Evolutionary conservation across 2,329 filamentous ascomycete genomes (phyloP).

Genomic region (Davidsoniella eucalypti): DNA sequence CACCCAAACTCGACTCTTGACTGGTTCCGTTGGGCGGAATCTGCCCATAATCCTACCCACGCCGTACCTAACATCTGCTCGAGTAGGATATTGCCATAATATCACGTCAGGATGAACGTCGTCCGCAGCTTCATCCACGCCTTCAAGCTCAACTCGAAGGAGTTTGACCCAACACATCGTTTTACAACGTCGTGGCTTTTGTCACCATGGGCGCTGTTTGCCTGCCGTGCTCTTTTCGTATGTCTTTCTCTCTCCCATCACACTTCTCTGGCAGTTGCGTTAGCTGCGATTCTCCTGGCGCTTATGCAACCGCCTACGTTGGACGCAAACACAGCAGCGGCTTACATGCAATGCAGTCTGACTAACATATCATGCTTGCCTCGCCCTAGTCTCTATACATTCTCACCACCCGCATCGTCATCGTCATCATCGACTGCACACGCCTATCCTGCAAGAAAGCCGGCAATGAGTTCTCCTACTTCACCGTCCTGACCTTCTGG

Average conservation of each 20-base stretch:
- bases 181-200: slow-evolving; percentile 73
- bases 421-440: slow-evolving; percentile 47
- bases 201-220: slow-evolving; percentile 45
- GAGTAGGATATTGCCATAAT: neutral
- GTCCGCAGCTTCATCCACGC: slow-evolving; percentile 11
- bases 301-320: neutral
- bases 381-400: slow-evolving; percentile 43
- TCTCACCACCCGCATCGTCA: slow-evolving; percentile 52
- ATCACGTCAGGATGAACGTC: neutral
- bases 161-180: slow-evolving; percentile 42
- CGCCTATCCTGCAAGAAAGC: slow-evolving; percentile 29
- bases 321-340: neutral
- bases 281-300: too few relatives aligned
- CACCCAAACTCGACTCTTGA: too few relatives aligned
- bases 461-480: slow-evolving; percentile 55
- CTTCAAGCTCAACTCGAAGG: slow-evolving; percentile 25
- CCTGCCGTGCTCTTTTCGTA: slow-evolving; percentile 37
- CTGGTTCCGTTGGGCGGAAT: too few relatives aligned
- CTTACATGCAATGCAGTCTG: neutral
- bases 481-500: slow-evolving; percentile 72
- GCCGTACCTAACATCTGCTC: too few relatives aligned
- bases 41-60: too few relatives aligned
- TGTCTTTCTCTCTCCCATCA: slow-evolving; percentile 18
- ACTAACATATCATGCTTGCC: neutral
- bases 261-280: neutral